Conservation (phyloP, 2,329 filamentous ascomycete genomes). For the Parastagonospora avenae region DNA sequence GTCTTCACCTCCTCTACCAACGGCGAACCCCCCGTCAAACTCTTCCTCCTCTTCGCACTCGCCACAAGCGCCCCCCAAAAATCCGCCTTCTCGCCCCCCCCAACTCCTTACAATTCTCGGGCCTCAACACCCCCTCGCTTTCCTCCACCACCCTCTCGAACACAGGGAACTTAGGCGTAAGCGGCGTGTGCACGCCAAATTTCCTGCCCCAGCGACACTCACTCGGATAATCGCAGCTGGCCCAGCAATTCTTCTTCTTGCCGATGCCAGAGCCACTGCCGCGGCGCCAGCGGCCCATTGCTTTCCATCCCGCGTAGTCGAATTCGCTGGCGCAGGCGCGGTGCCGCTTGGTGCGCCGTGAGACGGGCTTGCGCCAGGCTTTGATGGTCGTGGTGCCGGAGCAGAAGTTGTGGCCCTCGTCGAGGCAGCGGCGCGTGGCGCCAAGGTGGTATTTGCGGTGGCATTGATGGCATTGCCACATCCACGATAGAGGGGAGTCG, state of each 20-base stretch:
- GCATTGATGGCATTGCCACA: conserved; percentile 62
- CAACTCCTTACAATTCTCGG: conserved; percentile 5
- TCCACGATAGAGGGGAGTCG: conserved; percentile 50
- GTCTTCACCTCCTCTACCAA: conserved; percentile 16
- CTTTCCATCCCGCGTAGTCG: conserved; percentile 59
- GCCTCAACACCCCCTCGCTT: conserved; percentile 19
- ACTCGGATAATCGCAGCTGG: conserved; percentile 52
- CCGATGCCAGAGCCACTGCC: neutral
- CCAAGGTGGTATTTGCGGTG: conserved; percentile 53
- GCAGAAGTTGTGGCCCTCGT: conserved; percentile 62
- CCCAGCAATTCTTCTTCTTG: conserved; percentile 49
- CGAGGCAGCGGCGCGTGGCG: conserved; percentile 58
- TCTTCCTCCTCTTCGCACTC: conserved; percentile 32
- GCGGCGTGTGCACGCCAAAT: conserved; percentile 35
- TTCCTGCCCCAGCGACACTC: conserved; percentile 50
- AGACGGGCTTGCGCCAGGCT: conserved; percentile 27
- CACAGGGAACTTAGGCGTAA: conserved; percentile 6
- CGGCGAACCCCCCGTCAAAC: conserved; percentile 5
- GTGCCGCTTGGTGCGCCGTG: conserved; percentile 31
- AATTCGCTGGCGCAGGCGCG: conserved; percentile 57
- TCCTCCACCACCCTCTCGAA: neutral
- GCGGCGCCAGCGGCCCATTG: conserved; percentile 52
- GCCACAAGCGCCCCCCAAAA: conserved; percentile 35
- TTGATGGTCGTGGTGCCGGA: conserved; percentile 51
- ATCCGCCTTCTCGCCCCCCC: conserved; percentile 17